Evolutionary conservation across 2,329 filamentous ascomycete genomes (phyloP).

Genomic region (Lecanicillium sp.): DNA sequence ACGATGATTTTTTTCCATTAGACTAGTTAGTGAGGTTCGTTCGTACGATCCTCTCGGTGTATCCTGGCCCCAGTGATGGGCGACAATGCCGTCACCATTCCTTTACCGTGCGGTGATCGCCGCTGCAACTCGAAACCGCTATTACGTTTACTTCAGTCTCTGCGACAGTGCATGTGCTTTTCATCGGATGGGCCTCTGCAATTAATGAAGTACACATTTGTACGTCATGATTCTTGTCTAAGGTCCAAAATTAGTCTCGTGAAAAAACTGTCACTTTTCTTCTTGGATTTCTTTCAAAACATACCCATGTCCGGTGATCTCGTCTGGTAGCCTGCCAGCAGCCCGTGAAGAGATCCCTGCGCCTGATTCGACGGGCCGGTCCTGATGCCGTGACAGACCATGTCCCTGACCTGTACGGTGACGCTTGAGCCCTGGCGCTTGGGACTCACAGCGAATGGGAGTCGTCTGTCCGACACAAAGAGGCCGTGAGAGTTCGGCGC

Average conservation of each 20-base stretch:
- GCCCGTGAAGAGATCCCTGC: neutral
- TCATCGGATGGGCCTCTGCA: too few relatives aligned
- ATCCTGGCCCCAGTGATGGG: too few relatives aligned
- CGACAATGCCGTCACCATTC: neutral
- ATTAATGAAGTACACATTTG: too few relatives aligned
- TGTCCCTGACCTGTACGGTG: neutral
- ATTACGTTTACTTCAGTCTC: constrained; percentile 6
- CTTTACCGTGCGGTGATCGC: neutral
- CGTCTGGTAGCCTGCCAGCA: neutral
- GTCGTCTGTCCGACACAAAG: too few relatives aligned
- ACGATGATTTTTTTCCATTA: neutral
- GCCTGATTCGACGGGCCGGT: constrained; percentile 3
- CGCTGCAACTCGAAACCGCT: constrained; percentile 8
- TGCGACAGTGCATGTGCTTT: neutral
- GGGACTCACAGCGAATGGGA: too few relatives aligned
- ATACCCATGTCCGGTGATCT: neutral
- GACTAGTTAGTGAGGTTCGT: neutral
- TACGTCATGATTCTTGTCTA: too few relatives aligned
- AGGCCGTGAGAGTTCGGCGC: too few relatives aligned
- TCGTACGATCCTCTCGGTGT: neutral
- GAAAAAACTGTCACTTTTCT: neutral
- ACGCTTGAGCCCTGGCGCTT: too few relatives aligned
- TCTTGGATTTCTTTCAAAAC: neutral
- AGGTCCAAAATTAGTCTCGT: too few relatives aligned
- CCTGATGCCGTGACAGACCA: neutral